These are phyloP conservation scores for Argentina anserina DNA, from an alignment of 306 rosid species.

Conservation along the genomic window DNA sequence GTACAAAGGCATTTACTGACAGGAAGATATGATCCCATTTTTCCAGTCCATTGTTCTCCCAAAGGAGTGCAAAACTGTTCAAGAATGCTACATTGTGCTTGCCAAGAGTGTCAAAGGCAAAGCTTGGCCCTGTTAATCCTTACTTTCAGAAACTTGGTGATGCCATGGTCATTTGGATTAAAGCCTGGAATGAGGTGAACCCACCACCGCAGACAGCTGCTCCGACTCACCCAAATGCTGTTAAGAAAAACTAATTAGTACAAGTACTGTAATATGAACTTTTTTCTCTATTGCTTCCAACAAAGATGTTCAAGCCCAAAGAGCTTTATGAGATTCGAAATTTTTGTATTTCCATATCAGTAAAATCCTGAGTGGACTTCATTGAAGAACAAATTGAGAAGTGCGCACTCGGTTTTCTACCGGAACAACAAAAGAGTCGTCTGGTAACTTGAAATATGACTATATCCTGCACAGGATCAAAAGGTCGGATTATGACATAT, in stretches of 20 bases:
- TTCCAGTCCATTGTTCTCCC: conserved; percentile 35
- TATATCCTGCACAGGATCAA: background rate
- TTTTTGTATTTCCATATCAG: background rate
- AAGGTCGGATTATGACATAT: background rate
- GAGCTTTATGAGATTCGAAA: background rate
- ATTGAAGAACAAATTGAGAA: background rate
- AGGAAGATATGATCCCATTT: conserved; percentile 45
- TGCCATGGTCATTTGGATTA: conserved; percentile 75
- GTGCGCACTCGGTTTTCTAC: background rate
- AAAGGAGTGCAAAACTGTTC: conserved; percentile 36
- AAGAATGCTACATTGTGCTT: conserved; percentile 43
- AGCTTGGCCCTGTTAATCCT: conserved; percentile 35
- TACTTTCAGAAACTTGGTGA: conserved; percentile 58
- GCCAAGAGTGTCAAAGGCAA: conserved; percentile 39
- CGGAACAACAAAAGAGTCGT: background rate
- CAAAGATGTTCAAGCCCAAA: background rate
- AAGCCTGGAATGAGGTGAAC: conserved; percentile 77
- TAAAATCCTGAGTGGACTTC: background rate
- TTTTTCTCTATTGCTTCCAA: background rate
- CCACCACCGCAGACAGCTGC: conserved; percentile 23
- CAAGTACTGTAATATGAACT: background rate
- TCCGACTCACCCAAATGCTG: background rate
- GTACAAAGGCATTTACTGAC: conserved; percentile 47
- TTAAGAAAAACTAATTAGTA: background rate
- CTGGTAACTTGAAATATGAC: background rate